Base-by-base conservation (phyloP, 768 basidiomycete genomes). In the Russula compacta region DNA sequence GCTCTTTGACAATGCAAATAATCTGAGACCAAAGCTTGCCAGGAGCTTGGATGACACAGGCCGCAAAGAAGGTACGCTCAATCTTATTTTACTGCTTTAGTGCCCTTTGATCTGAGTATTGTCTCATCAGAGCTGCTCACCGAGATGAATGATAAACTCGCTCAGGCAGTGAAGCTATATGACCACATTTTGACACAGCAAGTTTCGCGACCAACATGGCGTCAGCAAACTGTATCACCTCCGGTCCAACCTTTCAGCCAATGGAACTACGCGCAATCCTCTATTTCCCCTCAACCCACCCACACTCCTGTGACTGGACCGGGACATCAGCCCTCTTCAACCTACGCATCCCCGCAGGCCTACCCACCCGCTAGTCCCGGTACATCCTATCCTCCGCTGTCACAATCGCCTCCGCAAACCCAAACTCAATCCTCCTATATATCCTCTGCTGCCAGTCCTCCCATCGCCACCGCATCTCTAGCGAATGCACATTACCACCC, bases 131-230 rank as follows among this genome's bases (percentile, higher is more conserved):
- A 94, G 72, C 79, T 95, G 70, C 76, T 99, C 39, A 78, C 84
- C 7, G 94, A 98, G 52, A 98, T 98, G 93, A 89, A 98, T 67
- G 87, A 89, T 50, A 95, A 98, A 73, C 73, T 99, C 10, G 89
- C 92, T 0, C 84, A 95, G 71, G 93, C 92, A 0, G 92, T 98
- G 48, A 87, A 89, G 69, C 75, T 97, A 4, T 98, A 98, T 70
- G 95, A 98, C 66, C 82, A 87, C 56, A 76, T 97, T 21, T 76
- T 95, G 46, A 93, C 93, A 29, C 82, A 90, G 65, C 90, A 95
- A 69, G 78, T 94, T 11, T 78, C 85, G 2, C 84, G 82, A 44
- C 87, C 87, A 1, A 76, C 82, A 43, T 89, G 63, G 63, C 63
- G 65, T 19, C 51, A 57, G 7, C 53, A 59, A 29, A 29, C 42